These are phyloP conservation scores for Aspergillus texensis DNA, from an alignment of 2,329 filamentous ascomycete genomes.

Conservation along the genomic window DNA sequence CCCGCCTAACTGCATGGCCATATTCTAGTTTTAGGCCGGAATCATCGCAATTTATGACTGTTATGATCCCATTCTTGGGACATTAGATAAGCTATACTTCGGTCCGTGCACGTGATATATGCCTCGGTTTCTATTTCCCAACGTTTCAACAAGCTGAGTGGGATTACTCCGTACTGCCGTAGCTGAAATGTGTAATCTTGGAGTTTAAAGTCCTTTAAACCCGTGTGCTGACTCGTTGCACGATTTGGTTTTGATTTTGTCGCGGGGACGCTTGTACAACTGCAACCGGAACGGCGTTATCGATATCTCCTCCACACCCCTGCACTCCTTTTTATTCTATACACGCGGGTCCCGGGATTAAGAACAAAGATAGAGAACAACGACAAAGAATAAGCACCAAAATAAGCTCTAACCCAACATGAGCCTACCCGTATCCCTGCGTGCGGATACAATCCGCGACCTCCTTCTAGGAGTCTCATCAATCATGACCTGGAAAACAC, in stretches of 20 bases:
- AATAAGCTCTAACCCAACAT: background rate
- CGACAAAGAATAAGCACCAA: background rate
- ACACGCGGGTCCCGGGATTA: background rate
- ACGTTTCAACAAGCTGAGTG: background rate
- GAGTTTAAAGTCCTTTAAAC: background rate
- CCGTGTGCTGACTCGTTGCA: background rate
- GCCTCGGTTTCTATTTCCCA: background rate
- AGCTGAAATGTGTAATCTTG: background rate
- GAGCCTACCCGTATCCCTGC: slow-evolving; percentile 11
- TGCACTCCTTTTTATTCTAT: background rate
- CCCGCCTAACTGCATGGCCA: slow-evolving; percentile 48
- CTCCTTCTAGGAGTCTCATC: slow-evolving; percentile 23
- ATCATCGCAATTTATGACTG: background rate
- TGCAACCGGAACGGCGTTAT: background rate
- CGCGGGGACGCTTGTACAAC: background rate
- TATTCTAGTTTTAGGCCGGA: slow-evolving; percentile 34
- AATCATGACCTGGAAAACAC: slow-evolving; percentile 36
- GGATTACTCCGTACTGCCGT: background rate
- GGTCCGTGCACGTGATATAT: background rate
- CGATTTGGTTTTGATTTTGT: background rate
- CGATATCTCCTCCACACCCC: background rate
- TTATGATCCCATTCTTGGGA: background rate
- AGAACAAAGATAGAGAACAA: background rate
- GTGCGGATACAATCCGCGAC: slow-evolving; percentile 27
- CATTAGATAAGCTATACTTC: slow-evolving; percentile 1